These are phyloP conservation scores for Aspergillus neoniger DNA, from an alignment of 2,329 filamentous ascomycete genomes.

Conservation along the genomic window DNA sequence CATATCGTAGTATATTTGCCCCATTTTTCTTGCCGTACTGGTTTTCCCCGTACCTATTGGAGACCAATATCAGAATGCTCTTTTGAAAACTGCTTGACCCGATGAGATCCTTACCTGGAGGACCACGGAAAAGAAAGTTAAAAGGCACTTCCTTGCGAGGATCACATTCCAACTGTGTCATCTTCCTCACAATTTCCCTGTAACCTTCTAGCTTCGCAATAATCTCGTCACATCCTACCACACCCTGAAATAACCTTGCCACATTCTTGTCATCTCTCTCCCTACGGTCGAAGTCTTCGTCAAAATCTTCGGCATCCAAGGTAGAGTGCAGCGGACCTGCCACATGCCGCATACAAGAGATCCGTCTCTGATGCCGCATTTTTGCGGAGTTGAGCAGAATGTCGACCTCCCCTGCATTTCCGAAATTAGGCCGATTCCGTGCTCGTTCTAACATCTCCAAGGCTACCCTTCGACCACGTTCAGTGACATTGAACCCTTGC, in stretches of 20 bases:
- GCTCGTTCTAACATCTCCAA: constrained; percentile 62
- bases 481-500: constrained; percentile 56
- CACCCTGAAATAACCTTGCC: constrained; percentile 40
- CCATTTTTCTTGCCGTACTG: constrained; percentile 72
- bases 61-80: neutral
- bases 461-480: constrained; percentile 55
- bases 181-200: constrained; percentile 54
- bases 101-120: constrained; percentile 53
- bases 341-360: constrained; percentile 19
- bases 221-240: constrained; percentile 60
- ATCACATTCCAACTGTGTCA: constrained; percentile 57
- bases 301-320: constrained; percentile 52
- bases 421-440: constrained; percentile 66
- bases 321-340: neutral
- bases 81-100: neutral
- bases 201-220: constrained; percentile 58
- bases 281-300: constrained; percentile 59
- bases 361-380: constrained; percentile 50
- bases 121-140: constrained; percentile 68
- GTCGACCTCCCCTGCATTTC: constrained; percentile 75
- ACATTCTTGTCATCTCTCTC: constrained; percentile 54
- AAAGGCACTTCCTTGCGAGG: constrained; percentile 63
- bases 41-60: constrained; percentile 50
- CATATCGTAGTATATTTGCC: constrained; percentile 73
- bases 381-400: constrained; percentile 65